A percentile compares a stretch with the other conserved stretches of the same genome.
These are phyloP conservation scores for Pleurotus tuoliensis DNA, from an alignment of 768 basidiomycete genomes.

Conservation along the genomic window DNA sequence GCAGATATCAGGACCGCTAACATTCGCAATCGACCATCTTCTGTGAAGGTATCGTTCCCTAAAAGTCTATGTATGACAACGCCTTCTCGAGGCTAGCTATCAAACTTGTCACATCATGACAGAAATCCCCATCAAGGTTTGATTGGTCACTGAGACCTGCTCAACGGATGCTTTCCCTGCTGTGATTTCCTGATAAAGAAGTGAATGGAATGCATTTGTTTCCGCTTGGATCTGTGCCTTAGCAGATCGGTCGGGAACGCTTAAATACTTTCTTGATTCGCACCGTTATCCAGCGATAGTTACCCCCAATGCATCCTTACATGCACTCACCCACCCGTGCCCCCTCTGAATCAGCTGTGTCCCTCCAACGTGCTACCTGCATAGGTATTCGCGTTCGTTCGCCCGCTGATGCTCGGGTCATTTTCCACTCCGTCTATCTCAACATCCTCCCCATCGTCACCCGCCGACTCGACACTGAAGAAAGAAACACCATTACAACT, in stretches of 20 bases:
- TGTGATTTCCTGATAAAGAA: conserved; percentile 7
- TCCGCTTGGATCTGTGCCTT: conserved; percentile 8
- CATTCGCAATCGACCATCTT: not conserved
- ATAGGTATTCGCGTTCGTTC: conserved; percentile 48
- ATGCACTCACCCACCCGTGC: conserved; percentile 1
- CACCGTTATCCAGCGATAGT: not conserved
- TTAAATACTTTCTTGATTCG: conserved; percentile 4
- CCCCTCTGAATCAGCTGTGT: not conserved
- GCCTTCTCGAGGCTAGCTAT: not conserved
- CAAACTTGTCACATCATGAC: conserved; percentile 6
- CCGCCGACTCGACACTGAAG: conserved; percentile 71
- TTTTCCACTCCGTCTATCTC: conserved; percentile 72
- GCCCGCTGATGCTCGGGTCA: conserved; percentile 48
- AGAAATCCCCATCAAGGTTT: conserved; percentile 5
- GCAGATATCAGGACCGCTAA: not conserved
- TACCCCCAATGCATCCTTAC: conserved; percentile 6
- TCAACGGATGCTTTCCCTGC: conserved; percentile 4
- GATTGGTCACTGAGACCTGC: not conserved
- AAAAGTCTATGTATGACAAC: conserved; percentile 8
- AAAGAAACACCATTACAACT: conserved; percentile 65
- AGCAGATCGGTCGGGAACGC: conserved; percentile 4
- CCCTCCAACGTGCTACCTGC: conserved; percentile 50
- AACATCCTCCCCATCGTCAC: conserved; percentile 75
- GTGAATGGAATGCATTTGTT: not conserved
- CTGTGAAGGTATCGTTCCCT: conserved; percentile 4